Percentiles rank a stretch among this genome's conserved stretches.
phyloP scores from a whole-genome alignment of 2,329 filamentous ascomycete species.

The Eutypa lata region DNA sequence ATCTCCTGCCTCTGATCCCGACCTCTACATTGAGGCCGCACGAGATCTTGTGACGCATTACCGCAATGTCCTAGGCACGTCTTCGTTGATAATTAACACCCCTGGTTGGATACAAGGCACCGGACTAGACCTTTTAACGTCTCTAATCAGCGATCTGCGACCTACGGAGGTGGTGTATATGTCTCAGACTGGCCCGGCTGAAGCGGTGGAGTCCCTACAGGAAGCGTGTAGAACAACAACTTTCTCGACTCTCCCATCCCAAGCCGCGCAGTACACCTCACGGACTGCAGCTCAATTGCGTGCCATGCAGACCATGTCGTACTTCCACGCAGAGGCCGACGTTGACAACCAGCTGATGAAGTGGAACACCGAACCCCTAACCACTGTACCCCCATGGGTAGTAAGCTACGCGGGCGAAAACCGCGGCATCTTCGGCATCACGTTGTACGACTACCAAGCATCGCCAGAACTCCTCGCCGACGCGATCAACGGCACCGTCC shows the following conservation, averaged over 20 bases:
- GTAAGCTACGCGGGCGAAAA: conserved; percentile 54
- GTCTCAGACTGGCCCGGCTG: conserved; percentile 58
- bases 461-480: conserved; percentile 57
- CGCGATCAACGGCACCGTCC: conserved; percentile 66
- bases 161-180: conserved; percentile 67
- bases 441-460: conserved; percentile 65
- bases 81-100: conserved; percentile 68
- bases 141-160: conserved; percentile 50
- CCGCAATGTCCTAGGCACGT: conserved; percentile 38
- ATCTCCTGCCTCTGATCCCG: conserved; percentile 63
- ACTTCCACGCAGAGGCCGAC: conserved; percentile 57
- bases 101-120: conserved; percentile 72
- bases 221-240: conserved; percentile 37
- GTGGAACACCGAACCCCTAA: conserved; percentile 57
- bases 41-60: conserved; percentile 62
- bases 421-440: conserved; percentile 59
- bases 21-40: conserved; percentile 63
- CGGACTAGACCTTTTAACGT: conserved; percentile 61
- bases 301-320: conserved; percentile 76
- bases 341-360: conserved; percentile 19
- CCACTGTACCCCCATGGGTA: conserved; percentile 55
- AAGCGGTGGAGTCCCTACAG: conserved; percentile 53
- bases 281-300: conserved; percentile 64
- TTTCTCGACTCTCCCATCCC: conserved; percentile 56
- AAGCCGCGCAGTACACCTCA: conserved; percentile 50